Percentiles rank a stretch among this genome's conserved stretches.
Conservation (phyloP, 202 grass and related monocot genomes). For the Zoysia matrella region DNA sequence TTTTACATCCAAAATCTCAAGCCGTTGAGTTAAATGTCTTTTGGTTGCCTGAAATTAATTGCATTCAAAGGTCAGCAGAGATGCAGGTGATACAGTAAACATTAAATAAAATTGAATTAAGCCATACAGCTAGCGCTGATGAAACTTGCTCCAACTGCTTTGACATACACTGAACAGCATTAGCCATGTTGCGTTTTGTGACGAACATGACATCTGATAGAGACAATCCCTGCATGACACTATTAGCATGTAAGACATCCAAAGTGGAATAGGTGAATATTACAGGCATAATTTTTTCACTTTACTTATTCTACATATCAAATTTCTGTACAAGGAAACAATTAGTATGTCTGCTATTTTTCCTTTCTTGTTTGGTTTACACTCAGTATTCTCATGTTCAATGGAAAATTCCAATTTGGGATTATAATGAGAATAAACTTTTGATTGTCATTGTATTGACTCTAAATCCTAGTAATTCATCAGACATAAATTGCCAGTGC, state of each 20-base stretch:
- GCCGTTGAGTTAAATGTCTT: conserved; percentile 78
- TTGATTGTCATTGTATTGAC: neutral
- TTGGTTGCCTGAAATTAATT: conserved; percentile 77
- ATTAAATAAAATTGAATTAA: conserved; percentile 34
- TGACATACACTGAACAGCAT: conserved; percentile 84
- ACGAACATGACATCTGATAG: conserved; percentile 97
- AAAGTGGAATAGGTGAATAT: neutral
- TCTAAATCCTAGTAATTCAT: conserved; percentile 22
- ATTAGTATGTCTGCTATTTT: neutral
- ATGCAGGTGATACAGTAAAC: conserved; percentile 12
- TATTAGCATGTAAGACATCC: conserved; percentile 49
- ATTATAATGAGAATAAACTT: conserved; percentile 7
- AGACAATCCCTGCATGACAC: conserved; percentile 73
- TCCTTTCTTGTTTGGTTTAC: neutral
- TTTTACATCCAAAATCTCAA: conserved; percentile 95
- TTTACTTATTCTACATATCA: neutral
- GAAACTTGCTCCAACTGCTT: conserved; percentile 97
- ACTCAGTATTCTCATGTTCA: neutral
- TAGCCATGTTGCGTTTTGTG: conserved; percentile 88
- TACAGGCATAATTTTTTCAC: neutral
- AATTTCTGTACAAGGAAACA: neutral
- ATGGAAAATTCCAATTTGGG: neutral
- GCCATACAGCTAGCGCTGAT: conserved; percentile 74
- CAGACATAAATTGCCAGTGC: neutral
- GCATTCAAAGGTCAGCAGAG: neutral